Evolutionary conservation across 176 grass and related monocot species (phyloP), one percentile per base, ranked within the genome.

Genomic region (Oryza coarctata): DNA sequence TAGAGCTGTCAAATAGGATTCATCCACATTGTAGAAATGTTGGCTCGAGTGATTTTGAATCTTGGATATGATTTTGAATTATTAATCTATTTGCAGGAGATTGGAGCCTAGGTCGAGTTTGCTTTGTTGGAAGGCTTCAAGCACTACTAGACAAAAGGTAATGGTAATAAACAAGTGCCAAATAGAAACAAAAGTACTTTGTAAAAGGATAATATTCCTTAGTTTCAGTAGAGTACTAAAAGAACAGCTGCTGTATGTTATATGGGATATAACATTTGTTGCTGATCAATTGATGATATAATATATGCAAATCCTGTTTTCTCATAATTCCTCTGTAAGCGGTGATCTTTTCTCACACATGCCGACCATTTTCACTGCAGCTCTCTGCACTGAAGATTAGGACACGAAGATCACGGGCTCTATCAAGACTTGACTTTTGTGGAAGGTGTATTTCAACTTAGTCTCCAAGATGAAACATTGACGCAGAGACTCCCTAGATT

Each of bases 61-160:
- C 61, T 17, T 78, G 17, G 61, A 75, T 45, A 62, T 77, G 61
- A 43, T 26, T 31, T 77, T 80, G 31, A 1, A 74, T 63, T 77
- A 15, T 58, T 73, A 75, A 76, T 85, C 20, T 68, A 58, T 87
- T 67, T 88, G 41, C 83, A 98, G 96, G 96, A 95, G 85, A 86
- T 75, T 98, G 70, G 96, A 98, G 86, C 88, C 96, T 68, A 89
- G 73, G 82, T 91, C 96, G 64, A 91, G 80, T 45, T 80, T 98
- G 38, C 80, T 91, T 43, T 93, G 90, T 79, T 98, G 93, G 90
- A 94, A 87, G 87, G 39, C 82, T 80, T 84, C 85, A 44, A 89
- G 66, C 63, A 70, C 63, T 64, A 73, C 85, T 82, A 90, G 86
- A 83, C 34, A 58, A 40, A 95, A 95, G 93, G 96, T 95, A 93